These are phyloP conservation scores for Sungouiella thailandica DNA, from an alignment of 805 yeast species.

Conservation along the genomic window DNA sequence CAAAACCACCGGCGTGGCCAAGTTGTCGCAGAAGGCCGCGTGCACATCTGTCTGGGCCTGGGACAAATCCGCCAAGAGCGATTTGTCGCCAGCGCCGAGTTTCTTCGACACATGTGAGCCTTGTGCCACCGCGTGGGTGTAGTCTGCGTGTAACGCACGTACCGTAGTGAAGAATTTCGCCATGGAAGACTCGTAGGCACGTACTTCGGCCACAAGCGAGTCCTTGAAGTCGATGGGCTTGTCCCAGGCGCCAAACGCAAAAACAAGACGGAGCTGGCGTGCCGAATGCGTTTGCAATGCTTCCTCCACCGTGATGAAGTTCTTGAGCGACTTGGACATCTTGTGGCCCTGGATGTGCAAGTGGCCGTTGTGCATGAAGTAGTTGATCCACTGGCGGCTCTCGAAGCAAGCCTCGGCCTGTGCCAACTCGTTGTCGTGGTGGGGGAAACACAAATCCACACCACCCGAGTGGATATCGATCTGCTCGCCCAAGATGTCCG, in stretches of 20 bases:
- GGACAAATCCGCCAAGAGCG: slow-evolving; percentile 46
- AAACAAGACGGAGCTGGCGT: slow-evolving; percentile 85
- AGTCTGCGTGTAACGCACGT: slow-evolving; percentile 74
- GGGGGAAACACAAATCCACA: slow-evolving; percentile 95
- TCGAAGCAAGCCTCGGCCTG: slow-evolving; percentile 92
- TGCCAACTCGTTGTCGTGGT: slow-evolving; percentile 97
- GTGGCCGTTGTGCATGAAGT: slow-evolving; percentile 95
- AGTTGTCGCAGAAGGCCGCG: slow-evolving; percentile 81
- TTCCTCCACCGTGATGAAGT: slow-evolving; percentile 90
- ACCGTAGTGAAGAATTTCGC: slow-evolving; percentile 82
- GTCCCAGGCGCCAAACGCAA: slow-evolving; percentile 91
- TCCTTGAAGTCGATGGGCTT: slow-evolving; percentile 89
- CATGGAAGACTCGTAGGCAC: slow-evolving; percentile 65
- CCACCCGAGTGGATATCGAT: slow-evolving; percentile 98
- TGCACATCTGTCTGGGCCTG: slow-evolving; percentile 58
- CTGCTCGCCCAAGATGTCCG: slow-evolving; percentile 72
- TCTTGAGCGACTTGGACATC: slow-evolving; percentile 93
- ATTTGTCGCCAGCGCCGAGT: slow-evolving; percentile 49
- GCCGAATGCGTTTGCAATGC: slow-evolving; percentile 68
- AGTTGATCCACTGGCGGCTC: slow-evolving; percentile 92
- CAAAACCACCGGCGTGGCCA: slow-evolving; percentile 73
- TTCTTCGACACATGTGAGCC: slow-evolving; percentile 56
- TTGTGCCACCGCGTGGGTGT: slow-evolving; percentile 41
- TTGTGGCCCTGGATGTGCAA: slow-evolving; percentile 97
- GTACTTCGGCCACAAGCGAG: slow-evolving; percentile 69